These are phyloP conservation scores for Diphasiastrum complanatum DNA, from an alignment of 83 land plant genomes.

Conservation along the genomic window DNA sequence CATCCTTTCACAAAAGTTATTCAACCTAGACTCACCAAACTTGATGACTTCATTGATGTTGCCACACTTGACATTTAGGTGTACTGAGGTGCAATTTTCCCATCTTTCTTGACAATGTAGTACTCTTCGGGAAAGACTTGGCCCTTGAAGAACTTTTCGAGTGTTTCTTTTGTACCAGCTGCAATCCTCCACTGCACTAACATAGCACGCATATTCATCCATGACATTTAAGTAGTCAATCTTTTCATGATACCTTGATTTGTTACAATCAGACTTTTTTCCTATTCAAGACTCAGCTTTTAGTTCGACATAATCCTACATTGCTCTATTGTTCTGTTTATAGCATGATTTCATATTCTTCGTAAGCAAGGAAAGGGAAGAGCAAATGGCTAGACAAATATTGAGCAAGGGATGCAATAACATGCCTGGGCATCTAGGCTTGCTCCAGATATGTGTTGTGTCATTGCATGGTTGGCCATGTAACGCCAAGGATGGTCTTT, in stretches of 20 bases:
- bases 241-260: neutral
- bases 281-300: too few relatives aligned
- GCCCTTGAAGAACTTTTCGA: conserved; percentile 75
- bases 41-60: too few relatives aligned
- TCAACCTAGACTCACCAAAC: too few relatives aligned
- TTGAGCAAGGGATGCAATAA: neutral
- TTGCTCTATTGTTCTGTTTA: too few relatives aligned
- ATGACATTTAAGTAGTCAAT: neutral
- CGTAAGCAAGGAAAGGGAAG: neutral
- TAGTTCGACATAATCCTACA: too few relatives aligned
- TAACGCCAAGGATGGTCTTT: conserved; percentile 92
- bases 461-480: conserved; percentile 97
- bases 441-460: conserved; percentile 88
- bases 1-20: too few relatives aligned
- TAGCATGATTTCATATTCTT: too few relatives aligned
- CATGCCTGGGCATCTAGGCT: conserved; percentile 89
- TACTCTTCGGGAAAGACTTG: conserved; percentile 68
- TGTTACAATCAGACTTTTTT: neutral
- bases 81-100: conserved; percentile 74
- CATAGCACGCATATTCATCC: neutral
- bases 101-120: conserved; percentile 88
- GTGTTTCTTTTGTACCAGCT: conserved; percentile 85
- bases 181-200: conserved; percentile 60
- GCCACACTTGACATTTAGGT: conserved; percentile 25
- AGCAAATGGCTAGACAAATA: neutral